Conservation (phyloP, 306 rosid genomes). For the Cicer yamashitae region DNA sequence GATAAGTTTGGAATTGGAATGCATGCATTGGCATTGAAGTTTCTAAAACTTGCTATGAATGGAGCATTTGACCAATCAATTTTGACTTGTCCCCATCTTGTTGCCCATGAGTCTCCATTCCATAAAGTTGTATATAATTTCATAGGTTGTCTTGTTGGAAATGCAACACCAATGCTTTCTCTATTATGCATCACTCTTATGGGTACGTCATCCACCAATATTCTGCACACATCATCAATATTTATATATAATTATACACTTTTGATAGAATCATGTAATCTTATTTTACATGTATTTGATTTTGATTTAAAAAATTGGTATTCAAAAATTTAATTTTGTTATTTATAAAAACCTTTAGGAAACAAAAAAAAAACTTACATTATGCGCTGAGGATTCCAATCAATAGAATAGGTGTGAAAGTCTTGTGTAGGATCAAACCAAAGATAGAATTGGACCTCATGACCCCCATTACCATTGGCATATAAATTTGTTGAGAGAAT, state of each 20-base stretch:
- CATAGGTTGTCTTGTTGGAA: slow-evolving; percentile 57
- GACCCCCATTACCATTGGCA: slow-evolving; percentile 51
- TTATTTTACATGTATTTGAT: background rate
- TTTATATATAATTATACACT: background rate
- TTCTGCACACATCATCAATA: slow-evolving; percentile 28
- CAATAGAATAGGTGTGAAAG: slow-evolving; percentile 56
- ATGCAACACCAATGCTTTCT: slow-evolving; percentile 44
- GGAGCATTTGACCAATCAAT: slow-evolving; percentile 48
- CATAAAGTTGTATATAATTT: slow-evolving; percentile 50
- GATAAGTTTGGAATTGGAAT: background rate
- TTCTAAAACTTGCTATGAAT: slow-evolving; percentile 46
- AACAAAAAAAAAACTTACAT: slow-evolving; percentile 44
- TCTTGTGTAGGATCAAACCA: slow-evolving; percentile 59
- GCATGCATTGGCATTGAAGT: slow-evolving; percentile 50
- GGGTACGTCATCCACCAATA: slow-evolving; percentile 52
- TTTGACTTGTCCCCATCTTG: slow-evolving; percentile 53
- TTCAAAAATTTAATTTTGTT: too few relatives aligned
- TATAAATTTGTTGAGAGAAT: slow-evolving; percentile 52
- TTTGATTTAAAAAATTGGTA: too few relatives aligned
- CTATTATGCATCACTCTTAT: slow-evolving; percentile 50
- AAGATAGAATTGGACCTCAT: slow-evolving; percentile 53
- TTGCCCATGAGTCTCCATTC: slow-evolving; percentile 63
- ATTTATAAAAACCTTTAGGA: too few relatives aligned
- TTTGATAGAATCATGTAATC: background rate
- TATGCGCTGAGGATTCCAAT: slow-evolving; percentile 55